Percentiles rank a stretch among this genome's conserved stretches.
Evolutionary conservation across 768 basidiomycete species (phyloP).

Genomic region (Hypholoma fasciculare): DNA sequence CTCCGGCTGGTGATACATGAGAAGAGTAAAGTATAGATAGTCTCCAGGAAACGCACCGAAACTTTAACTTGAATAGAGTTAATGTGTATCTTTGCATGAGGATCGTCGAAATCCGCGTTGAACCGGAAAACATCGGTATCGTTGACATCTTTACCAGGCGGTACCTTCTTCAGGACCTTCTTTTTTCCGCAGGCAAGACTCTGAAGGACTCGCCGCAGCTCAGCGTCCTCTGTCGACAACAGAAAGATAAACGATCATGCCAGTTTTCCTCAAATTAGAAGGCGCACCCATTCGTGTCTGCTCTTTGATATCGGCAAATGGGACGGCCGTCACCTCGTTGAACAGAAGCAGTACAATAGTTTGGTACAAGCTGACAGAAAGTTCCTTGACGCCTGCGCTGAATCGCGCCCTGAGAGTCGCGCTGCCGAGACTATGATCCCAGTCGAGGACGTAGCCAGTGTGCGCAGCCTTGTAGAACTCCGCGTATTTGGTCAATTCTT

Average conservation of each 20-base stretch:
- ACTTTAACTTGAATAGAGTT: slow-evolving; percentile 96
- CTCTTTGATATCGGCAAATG: slow-evolving; percentile 66
- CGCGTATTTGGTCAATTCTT: slow-evolving; percentile 60
- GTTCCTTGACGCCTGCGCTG: slow-evolving; percentile 70
- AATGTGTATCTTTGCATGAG: slow-evolving; percentile 81
- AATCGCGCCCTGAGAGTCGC: slow-evolving; percentile 77
- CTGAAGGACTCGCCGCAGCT: slow-evolving; percentile 84
- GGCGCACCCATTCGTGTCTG: slow-evolving; percentile 72
- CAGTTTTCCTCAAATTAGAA: background rate
- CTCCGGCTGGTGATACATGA: slow-evolving; percentile 55
- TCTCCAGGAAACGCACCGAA: slow-evolving; percentile 53
- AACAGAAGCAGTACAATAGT: slow-evolving; percentile 85
- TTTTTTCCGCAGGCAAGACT: slow-evolving; percentile 92
- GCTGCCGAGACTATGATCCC: slow-evolving; percentile 87
- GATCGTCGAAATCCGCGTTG: slow-evolving; percentile 82
- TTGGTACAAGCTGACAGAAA: slow-evolving; percentile 90
- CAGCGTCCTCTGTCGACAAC: slow-evolving; percentile 54
- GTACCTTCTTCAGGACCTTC: slow-evolving; percentile 81
- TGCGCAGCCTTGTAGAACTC: slow-evolving; percentile 81
- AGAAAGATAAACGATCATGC: background rate
- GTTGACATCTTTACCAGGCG: slow-evolving; percentile 74
- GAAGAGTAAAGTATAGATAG: no score
- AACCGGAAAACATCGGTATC: slow-evolving; percentile 77
- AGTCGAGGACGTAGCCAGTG: slow-evolving; percentile 72
- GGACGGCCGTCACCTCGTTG: slow-evolving; percentile 63